Evolutionary conservation across 371 early-diverging fungal species (phyloP).

Genomic region (Apophysomyces elegans): DNA sequence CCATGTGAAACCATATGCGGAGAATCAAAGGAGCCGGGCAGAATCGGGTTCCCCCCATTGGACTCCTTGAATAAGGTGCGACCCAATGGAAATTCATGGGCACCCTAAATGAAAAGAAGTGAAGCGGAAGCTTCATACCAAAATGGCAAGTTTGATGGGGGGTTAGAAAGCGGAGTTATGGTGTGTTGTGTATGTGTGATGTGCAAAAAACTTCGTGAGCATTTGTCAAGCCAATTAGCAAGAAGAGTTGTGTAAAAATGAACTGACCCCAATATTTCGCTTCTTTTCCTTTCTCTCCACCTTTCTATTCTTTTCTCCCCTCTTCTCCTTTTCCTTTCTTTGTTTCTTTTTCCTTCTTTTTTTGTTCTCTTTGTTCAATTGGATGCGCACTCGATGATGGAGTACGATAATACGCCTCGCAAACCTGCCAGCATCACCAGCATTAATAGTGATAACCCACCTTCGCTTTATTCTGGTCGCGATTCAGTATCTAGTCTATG

Average conservation of each 20-base stretch:
- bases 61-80: neutral
- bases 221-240: constrained; percentile 11
- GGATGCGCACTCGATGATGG: constrained; percentile 5
- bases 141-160: constrained; percentile 1
- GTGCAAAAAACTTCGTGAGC: neutral
- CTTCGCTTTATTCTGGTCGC: constrained; percentile 22
- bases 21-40: constrained; percentile 11
- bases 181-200: neutral
- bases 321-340: neutral
- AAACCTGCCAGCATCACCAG: constrained; percentile 21
- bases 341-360: neutral
- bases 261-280: constrained; percentile 12
- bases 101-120: constrained; percentile 2
- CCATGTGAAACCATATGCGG: constrained; percentile 12
- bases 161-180: constrained; percentile 2
- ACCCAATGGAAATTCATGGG: constrained; percentile 9
- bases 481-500: constrained; percentile 18
- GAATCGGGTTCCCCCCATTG: constrained; percentile 7
- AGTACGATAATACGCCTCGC: constrained; percentile 12
- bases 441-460: constrained; percentile 20
- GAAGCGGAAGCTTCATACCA: neutral
- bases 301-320: constrained; percentile 4
- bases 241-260: constrained; percentile 6
- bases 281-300: constrained; percentile 8
- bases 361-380: neutral